Conservation (phyloP, 1,139 yeast genomes). For the Kodamaea anthophila region DNA sequence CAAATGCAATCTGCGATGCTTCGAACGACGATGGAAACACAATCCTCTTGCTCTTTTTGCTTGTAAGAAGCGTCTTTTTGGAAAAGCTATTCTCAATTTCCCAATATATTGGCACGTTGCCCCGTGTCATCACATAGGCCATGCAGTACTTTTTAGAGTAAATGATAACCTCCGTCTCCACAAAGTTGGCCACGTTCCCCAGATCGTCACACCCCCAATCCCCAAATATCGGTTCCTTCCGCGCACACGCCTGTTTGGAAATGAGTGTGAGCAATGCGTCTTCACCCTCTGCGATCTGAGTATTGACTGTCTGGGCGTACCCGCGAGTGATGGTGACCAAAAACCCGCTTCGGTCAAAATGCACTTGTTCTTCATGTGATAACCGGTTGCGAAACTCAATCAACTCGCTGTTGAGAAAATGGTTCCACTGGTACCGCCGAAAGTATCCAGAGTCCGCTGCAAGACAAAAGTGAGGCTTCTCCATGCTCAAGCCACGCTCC, state of each 20-base stretch:
- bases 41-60: conserved; percentile 39
- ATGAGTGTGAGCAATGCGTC: conserved; percentile 54
- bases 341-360: conserved; percentile 54
- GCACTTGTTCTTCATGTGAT: conserved; percentile 39
- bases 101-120: conserved; percentile 69
- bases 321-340: conserved; percentile 60
- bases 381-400: conserved; percentile 55
- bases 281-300: conserved; percentile 25
- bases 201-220: conserved; percentile 68
- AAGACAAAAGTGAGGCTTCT: conserved; percentile 25
- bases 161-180: conserved; percentile 60
- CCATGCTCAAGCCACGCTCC: conserved; percentile 37
- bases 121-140: conserved; percentile 55
- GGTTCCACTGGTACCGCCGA: conserved; percentile 61
- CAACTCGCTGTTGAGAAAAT: conserved; percentile 50
- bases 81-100: conserved; percentile 45
- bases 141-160: conserved; percentile 48
- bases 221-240: conserved; percentile 57
- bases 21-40: conserved; percentile 54
- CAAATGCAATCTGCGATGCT: conserved; percentile 59
- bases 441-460: conserved; percentile 45
- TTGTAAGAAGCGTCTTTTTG: conserved; percentile 31
- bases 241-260: conserved; percentile 60
- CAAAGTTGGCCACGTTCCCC: conserved; percentile 60
- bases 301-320: conserved; percentile 55